Percentiles rank a stretch among this genome's conserved stretches.
Evolutionary conservation across 2,329 filamentous ascomycete species (phyloP).

Genomic region (Claviceps capensis): DNA sequence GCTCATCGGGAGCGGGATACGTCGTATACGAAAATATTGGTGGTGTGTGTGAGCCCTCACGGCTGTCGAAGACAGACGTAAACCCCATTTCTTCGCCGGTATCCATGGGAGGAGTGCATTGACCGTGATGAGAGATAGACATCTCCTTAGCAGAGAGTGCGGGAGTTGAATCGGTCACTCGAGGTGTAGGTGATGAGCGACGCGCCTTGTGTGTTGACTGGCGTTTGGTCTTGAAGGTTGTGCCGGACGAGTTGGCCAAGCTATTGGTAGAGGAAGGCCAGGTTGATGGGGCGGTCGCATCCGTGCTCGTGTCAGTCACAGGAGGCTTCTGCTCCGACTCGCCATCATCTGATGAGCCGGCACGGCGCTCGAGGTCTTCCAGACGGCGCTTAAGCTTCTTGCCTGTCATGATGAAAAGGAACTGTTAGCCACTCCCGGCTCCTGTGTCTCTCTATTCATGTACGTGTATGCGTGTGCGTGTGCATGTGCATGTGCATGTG

Average conservation of each 20-base stretch:
- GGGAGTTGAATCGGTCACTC: not conserved
- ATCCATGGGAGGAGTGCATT: constrained; percentile 49
- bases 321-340: constrained; percentile 25
- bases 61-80: constrained; percentile 40
- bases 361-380: constrained; percentile 71
- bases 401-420: constrained; percentile 32
- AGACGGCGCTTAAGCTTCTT: constrained; percentile 87
- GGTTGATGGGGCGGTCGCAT: not conserved
- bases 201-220: constrained; percentile 12
- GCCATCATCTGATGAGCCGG: constrained; percentile 41
- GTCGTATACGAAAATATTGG: constrained; percentile 53
- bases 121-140: constrained; percentile 28
- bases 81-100: constrained; percentile 55
- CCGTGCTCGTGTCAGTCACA: constrained; percentile 5
- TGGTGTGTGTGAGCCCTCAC: constrained; percentile 58
- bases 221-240: constrained; percentile 27
- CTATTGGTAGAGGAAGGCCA: not conserved
- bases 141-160: constrained; percentile 23
- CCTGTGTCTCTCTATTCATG: not conserved
- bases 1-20: constrained; percentile 54
- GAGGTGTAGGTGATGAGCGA: constrained; percentile 14
- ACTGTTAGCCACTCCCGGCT: not conserved
- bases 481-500: not conserved
- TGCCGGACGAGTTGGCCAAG: constrained; percentile 1
- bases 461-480: not conserved